Conservation (phyloP, 768 basidiomycete genomes). For the Rhodosporidiobolus sp. region DNA sequence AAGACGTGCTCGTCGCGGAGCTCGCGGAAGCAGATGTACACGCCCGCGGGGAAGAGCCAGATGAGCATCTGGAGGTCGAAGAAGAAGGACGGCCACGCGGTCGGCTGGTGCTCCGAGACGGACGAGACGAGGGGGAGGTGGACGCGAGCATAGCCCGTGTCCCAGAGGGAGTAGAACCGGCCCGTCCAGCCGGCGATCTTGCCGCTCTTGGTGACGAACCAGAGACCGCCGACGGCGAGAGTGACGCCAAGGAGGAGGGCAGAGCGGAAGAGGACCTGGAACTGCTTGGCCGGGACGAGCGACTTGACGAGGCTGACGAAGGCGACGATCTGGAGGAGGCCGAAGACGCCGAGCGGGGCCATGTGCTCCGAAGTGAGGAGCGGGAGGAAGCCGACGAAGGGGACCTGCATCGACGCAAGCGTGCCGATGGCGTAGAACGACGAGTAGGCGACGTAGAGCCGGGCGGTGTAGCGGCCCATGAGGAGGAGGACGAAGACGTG, state of each 20-base stretch:
- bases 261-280: conserved; percentile 72
- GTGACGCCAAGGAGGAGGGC: conserved; percentile 67
- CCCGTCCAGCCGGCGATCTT: conserved; percentile 99
- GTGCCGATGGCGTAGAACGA: conserved; percentile 98
- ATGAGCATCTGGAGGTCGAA: conserved; percentile 98
- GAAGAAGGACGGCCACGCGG: conserved; percentile 99
- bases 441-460: conserved; percentile 91
- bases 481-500: conserved; percentile 90
- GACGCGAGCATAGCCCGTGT: conserved; percentile 81
- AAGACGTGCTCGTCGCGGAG: conserved; percentile 96
- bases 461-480: conserved; percentile 90
- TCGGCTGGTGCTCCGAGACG: conserved; percentile 98
- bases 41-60: conserved; percentile 96
- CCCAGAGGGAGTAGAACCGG: conserved; percentile 98
- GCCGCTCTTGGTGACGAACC: conserved; percentile 81
- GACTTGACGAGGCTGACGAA: conserved; percentile 84
- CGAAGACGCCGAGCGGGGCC: conserved; percentile 95
- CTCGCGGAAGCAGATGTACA: conserved; percentile 87
- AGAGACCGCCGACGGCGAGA: conserved; percentile 69
- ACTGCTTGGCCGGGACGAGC: conserved; percentile 86
- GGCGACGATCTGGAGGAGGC: conserved; percentile 90
- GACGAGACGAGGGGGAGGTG: conserved; percentile 68
- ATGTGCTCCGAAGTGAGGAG: conserved; percentile 96
- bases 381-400: conserved; percentile 99
- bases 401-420: conserved; percentile 96